phyloP scores from a whole-genome alignment of 2,329 filamentous ascomycete genomes.

The Apiospora marii region DNA sequence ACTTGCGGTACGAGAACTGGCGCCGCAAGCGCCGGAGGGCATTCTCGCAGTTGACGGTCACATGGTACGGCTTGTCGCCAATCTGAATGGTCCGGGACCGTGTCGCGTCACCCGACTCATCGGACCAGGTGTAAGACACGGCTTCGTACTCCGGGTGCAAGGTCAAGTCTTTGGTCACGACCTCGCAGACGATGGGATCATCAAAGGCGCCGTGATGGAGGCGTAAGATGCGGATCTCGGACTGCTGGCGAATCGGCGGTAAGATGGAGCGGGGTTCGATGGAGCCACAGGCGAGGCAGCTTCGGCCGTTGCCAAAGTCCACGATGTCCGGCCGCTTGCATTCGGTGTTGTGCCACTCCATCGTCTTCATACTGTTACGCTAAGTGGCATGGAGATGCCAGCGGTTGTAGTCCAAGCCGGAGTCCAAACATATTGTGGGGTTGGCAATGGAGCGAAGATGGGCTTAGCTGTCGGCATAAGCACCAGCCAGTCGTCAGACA shows the following conservation, averaged over 20 bases:
- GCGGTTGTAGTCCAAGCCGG: neutral
- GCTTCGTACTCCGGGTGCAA: constrained; percentile 25
- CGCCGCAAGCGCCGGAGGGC: constrained; percentile 23
- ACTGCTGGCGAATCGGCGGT: constrained; percentile 20
- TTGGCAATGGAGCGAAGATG: neutral
- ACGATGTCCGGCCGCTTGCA: constrained; percentile 28
- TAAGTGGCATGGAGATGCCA: neutral
- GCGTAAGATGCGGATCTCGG: constrained; percentile 27
- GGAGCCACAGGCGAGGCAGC: constrained; percentile 29
- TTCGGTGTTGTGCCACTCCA: constrained; percentile 27
- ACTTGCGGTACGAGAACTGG: neutral
- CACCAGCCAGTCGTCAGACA: neutral
- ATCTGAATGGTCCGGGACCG: constrained; percentile 18
- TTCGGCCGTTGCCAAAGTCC: constrained; percentile 18
- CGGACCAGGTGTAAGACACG: constrained; percentile 31
- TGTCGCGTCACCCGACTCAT: constrained; percentile 25
- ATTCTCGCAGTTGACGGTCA: constrained; percentile 28
- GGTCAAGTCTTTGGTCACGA: constrained; percentile 10
- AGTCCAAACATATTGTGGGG: neutral
- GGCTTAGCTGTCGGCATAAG: neutral
- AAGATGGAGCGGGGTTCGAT: constrained; percentile 23
- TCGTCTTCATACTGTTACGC: neutral
- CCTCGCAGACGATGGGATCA: constrained; percentile 25
- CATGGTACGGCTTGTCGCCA: constrained; percentile 21
- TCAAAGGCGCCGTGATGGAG: constrained; percentile 21